These are phyloP conservation scores for Kodamaea jinghongensis DNA, from an alignment of 805 yeast species.

Conservation along the genomic window DNA sequence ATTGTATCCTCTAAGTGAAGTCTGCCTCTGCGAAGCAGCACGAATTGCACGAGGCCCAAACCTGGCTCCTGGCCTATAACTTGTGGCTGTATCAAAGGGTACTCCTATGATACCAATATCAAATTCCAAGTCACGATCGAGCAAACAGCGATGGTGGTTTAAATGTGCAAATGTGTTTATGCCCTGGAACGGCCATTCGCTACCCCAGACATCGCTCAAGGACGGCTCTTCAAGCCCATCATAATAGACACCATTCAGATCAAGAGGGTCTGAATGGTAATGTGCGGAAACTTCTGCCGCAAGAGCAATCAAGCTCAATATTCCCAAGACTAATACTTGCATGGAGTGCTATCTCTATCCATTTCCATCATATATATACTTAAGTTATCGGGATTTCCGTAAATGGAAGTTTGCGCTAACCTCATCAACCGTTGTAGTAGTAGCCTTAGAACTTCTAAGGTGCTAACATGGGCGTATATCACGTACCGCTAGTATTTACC, in stretches of 20 bases:
- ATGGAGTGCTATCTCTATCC: no score
- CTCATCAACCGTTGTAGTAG: no score
- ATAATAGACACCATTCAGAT: neutral
- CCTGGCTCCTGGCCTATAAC: conserved; percentile 78
- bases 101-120: conserved; percentile 77
- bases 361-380: no score
- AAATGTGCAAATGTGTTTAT: conserved; percentile 74
- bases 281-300: no score
- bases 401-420: no score
- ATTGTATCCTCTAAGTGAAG: conserved; percentile 66
- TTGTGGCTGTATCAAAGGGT: conserved; percentile 80
- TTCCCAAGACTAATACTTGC: no score
- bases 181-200: conserved; percentile 70
- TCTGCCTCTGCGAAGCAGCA: conserved; percentile 69
- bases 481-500: no score
- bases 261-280: conserved; percentile 2
- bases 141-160: conserved; percentile 56
- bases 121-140: conserved; percentile 44
- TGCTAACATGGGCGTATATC: no score
- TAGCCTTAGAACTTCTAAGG: no score
- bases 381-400: no score
- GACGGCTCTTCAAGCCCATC: conserved; percentile 13
- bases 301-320: no score
- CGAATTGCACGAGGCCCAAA: conserved; percentile 78
- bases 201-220: conserved; percentile 67